Evolutionary conservation across 352 stramenopile genomes (phyloP).

Genomic region (Phytophthora vignae): DNA sequence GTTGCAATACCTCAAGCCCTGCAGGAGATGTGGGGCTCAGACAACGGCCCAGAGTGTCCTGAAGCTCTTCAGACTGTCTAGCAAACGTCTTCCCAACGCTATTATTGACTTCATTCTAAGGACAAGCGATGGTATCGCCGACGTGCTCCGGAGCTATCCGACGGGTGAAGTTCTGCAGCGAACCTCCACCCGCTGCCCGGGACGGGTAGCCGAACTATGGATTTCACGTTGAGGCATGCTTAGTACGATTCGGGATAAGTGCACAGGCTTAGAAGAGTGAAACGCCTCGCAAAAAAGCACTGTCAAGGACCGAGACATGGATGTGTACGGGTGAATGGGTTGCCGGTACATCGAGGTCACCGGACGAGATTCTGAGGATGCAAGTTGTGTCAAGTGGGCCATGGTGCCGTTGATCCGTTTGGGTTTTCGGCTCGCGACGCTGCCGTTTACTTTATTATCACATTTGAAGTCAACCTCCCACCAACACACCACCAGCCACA

Average conservation of each 20-base stretch:
- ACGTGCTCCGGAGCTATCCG: neutral
- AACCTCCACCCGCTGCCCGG: too few species aligned
- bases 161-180: neutral
- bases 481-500: neutral
- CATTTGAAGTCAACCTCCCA: slow-evolving; percentile 22
- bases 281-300: slow-evolving; percentile 21
- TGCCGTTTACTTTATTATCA: slow-evolving; percentile 13
- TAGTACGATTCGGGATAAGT: neutral
- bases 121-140: neutral
- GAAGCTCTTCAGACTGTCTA: too few species aligned
- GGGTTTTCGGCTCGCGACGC: neutral
- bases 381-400: slow-evolving; percentile 16
- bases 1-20: neutral
- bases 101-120: neutral
- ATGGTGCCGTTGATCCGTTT: neutral
- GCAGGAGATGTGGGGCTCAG: neutral
- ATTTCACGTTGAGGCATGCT: neutral
- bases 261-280: slow-evolving; percentile 22
- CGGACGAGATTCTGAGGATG: slow-evolving; percentile 18
- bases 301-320: slow-evolving; percentile 1
- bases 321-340: slow-evolving; percentile 8
- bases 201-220: neutral
- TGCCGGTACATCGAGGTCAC: slow-evolving; percentile 3
- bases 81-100: too few species aligned
- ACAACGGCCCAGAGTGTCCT: too few species aligned